Evolutionary conservation across 371 early-diverging fungal genomes (phyloP).

Genomic region (Circinella umbellata): DNA sequence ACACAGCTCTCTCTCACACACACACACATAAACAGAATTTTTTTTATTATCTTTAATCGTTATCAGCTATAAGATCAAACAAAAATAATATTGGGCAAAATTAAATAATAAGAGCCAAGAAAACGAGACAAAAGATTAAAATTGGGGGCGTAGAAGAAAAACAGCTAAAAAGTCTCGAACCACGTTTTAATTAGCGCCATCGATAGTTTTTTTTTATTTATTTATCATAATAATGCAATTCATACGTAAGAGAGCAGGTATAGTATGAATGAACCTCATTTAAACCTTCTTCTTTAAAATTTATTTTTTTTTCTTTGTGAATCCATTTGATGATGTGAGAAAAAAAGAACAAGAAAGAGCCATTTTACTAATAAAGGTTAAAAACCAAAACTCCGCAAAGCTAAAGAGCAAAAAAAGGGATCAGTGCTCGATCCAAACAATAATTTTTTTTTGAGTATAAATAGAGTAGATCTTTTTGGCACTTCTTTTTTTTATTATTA

Average conservation of each 20-base stretch:
- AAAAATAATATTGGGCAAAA: no score
- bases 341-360: neutral
- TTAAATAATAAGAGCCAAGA: no score
- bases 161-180: neutral
- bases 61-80: constrained; percentile 6
- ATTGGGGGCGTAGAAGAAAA: neutral
- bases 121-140: neutral
- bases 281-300: neutral
- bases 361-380: neutral
- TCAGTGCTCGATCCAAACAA: constrained; percentile 4
- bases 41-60: constrained; percentile 4
- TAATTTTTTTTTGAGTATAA: neutral
- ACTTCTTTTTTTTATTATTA: neutral
- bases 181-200: constrained; percentile 6
- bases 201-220: no score
- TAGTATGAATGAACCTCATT: neutral
- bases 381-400: neutral
- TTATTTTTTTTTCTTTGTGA: neutral
- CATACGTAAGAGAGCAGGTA: neutral
- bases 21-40: neutral
- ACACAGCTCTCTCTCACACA: neutral
- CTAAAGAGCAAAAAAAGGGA: neutral
- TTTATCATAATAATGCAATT: neutral
- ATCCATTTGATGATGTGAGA: neutral
- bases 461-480: neutral